Conservation (phyloP, 2,329 filamentous ascomycete species). For the Pestalotiopsis sp. region DNA sequence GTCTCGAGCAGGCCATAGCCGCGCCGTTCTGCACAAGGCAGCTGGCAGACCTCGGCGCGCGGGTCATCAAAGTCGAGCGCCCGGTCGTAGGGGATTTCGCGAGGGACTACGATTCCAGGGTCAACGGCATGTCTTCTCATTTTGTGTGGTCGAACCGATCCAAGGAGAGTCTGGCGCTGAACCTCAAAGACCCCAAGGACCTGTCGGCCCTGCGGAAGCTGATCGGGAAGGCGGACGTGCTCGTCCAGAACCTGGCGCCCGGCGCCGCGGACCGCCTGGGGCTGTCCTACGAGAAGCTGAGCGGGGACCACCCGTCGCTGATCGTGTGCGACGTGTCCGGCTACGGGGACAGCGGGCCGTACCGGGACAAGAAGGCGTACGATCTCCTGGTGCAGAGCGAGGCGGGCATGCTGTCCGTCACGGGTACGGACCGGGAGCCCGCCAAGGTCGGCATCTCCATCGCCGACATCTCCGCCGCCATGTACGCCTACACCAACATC, state of each 20-base stretch:
- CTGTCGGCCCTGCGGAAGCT: slow-evolving; percentile 45
- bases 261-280: slow-evolving; percentile 51
- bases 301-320: slow-evolving; percentile 42
- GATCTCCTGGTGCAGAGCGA: slow-evolving; percentile 58
- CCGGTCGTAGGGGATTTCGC: slow-evolving; percentile 55
- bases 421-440: slow-evolving; percentile 44
- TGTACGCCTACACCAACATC: slow-evolving; percentile 55
- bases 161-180: slow-evolving; percentile 54
- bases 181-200: slow-evolving; percentile 47
- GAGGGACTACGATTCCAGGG: slow-evolving; percentile 50
- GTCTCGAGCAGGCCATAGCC: slow-evolving; percentile 56
- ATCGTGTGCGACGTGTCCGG: slow-evolving; percentile 60
- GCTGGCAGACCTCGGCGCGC: slow-evolving; percentile 54
- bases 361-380: slow-evolving; percentile 57
- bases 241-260: slow-evolving; percentile 57
- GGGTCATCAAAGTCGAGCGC: slow-evolving; percentile 58
- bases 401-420: slow-evolving; percentile 52
- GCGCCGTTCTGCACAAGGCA: slow-evolving; percentile 58
- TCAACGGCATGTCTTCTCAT: slow-evolving; percentile 52
- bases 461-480: slow-evolving; percentile 55
- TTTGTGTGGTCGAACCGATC: slow-evolving; percentile 60
- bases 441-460: slow-evolving; percentile 57
- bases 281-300: slow-evolving; percentile 45
- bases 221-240: slow-evolving; percentile 47
- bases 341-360: slow-evolving; percentile 53